Percentiles rank a stretch among this genome's conserved stretches.
These are phyloP conservation scores for Candida glaebosa DNA, from an alignment of 805 yeast genomes.

Conservation along the genomic window DNA sequence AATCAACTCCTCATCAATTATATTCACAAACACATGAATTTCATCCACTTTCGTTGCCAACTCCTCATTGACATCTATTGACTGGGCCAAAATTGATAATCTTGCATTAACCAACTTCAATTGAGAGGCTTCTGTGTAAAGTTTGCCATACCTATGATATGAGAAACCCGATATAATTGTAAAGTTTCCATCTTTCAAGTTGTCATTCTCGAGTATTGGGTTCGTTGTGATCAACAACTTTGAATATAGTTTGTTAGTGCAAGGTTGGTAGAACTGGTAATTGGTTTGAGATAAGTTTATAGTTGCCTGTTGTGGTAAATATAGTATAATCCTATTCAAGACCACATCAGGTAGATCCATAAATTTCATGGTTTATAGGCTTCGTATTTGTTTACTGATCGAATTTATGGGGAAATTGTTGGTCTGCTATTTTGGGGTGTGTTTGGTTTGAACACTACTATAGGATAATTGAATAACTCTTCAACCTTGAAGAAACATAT, in stretches of 20 bases:
- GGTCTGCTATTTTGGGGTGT: neutral
- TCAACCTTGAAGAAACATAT: too few relatives aligned
- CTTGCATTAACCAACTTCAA: constrained; percentile 24
- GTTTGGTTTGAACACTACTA: neutral
- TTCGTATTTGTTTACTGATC: too few relatives aligned
- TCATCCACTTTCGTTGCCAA: constrained; percentile 18
- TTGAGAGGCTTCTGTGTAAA: constrained; percentile 12
- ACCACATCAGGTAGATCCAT: neutral
- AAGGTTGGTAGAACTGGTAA: constrained; percentile 3
- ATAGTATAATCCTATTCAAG: neutral
- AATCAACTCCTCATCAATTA: constrained; percentile 6
- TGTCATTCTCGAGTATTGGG: neutral
- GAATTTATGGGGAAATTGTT: neutral
- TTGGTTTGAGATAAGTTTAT: constrained; percentile 3
- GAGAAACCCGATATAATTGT: constrained; percentile 1
- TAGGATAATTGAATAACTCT: neutral
- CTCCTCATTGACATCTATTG: constrained; percentile 24
- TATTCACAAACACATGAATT: constrained; percentile 15
- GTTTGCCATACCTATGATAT: constrained; percentile 1
- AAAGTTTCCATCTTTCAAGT: neutral
- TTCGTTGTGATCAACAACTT: neutral
- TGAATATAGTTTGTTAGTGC: constrained; percentile 1
- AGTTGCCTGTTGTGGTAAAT: constrained; percentile 1
- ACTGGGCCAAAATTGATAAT: constrained; percentile 19
- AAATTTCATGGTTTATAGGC: neutral